A percentile compares a stretch with the other conserved stretches of the same genome.
These are phyloP conservation scores for Passiflora organensis DNA, from an alignment of 345 rosid species.

Conservation along the genomic window DNA sequence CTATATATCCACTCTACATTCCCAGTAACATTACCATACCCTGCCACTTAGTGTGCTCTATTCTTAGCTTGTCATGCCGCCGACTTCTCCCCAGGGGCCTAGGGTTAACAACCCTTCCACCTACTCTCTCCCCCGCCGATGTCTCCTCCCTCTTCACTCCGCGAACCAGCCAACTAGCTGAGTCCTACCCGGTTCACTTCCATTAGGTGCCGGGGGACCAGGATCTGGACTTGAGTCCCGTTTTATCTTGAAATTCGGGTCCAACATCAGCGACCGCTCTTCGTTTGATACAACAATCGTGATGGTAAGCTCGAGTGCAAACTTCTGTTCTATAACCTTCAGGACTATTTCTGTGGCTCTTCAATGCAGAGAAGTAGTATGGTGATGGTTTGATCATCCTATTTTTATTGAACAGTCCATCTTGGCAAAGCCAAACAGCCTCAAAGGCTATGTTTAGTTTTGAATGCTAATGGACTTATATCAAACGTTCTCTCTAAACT, in stretches of 20 bases:
- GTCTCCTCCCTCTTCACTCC: slow-evolving; percentile 34
- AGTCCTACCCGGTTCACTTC: slow-evolving; percentile 38
- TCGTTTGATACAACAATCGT: slow-evolving; percentile 96
- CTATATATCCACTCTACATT: too few relatives aligned
- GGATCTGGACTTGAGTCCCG: slow-evolving; percentile 60
- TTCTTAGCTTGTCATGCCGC: slow-evolving; percentile 35
- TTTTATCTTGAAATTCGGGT: slow-evolving; percentile 78
- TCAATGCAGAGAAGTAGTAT: too few relatives aligned
- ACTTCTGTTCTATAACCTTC: too few relatives aligned
- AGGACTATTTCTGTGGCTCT: too few relatives aligned
- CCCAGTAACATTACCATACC: too few relatives aligned
- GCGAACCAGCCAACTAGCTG: too few relatives aligned
- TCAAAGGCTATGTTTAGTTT: slow-evolving; percentile 20
- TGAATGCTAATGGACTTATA: slow-evolving; percentile 21
- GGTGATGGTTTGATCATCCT: too few relatives aligned
- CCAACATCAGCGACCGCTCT: slow-evolving; percentile 87
- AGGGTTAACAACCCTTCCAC: too few relatives aligned
- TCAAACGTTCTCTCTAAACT: neutral
- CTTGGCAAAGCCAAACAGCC: slow-evolving; percentile 1
- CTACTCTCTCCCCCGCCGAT: slow-evolving; percentile 27
- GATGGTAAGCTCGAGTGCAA: too few relatives aligned
- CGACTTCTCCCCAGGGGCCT: too few relatives aligned
- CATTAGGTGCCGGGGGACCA: slow-evolving; percentile 65
- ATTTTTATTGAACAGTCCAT: neutral
- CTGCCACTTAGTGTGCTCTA: slow-evolving; percentile 17